Evolutionary conservation across 257 asterid genomes (phyloP), one percentile per base, ranked within the genome.

Genomic region (Solanum dulcamara): DNA sequence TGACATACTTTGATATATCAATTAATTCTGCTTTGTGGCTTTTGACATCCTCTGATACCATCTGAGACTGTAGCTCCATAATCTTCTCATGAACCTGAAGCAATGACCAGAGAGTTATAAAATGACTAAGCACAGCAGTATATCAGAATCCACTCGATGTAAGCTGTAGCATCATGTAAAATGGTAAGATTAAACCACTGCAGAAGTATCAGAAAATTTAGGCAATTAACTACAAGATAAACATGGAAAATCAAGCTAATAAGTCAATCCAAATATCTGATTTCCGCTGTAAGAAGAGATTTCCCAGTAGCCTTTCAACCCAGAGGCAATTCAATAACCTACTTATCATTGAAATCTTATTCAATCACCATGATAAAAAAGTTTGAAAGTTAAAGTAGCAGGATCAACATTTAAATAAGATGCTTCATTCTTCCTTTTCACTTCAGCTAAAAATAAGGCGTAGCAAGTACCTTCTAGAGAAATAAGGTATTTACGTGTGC

Each of bases 11-110:
- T 90, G 92, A 80, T 55, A 86, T 84, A 81, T 88, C 93, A 81
- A 85, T 85, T 85, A 86, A 71, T 55, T 92, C 93, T 84, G 81
- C 83, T 71, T 75, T 91, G 79, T 88, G 86, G 71, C 53, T 90
- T 81, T 20, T 80, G 37, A 48, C 83, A 83, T 90, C 96, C 53
- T 86, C 92, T 84, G 48, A 11, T 83, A 84, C 84, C 84, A 83
- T 84, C 86, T 82, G 90, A 80, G 94, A 89, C 87, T 89, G 93
- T 67, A 93, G 91, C 90, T 91, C 98, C 88, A 85, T 86, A 42
- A 96, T 92, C 86, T 93, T 92, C 86, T 87, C 93, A 81, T 93
- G 94, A 85, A 94, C 89, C 98, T 96, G 90, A 71, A 72, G 59
- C 85, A 66, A 85, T 84, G 64, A 60, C 60, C 53, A 80, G 79